These are phyloP conservation scores for Nicotiana undulata DNA, from an alignment of 257 asterid genomes.

Conservation along the genomic window DNA sequence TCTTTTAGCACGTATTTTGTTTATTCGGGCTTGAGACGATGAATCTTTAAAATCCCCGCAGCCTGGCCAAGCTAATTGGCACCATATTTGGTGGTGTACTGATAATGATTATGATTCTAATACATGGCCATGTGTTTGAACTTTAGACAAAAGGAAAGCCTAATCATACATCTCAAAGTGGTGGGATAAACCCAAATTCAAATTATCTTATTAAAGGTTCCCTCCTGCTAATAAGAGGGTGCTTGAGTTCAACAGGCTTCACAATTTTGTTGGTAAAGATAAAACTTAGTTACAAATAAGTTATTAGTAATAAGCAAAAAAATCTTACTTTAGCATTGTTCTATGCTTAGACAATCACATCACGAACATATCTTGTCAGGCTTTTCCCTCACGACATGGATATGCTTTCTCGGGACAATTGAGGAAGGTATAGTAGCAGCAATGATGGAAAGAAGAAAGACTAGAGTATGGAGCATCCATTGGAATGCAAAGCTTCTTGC, in stretches of 20 bases:
- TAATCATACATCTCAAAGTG: constrained; percentile 17
- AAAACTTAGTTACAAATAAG: not conserved
- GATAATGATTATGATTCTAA: constrained; percentile 75
- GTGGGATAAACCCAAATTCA: constrained; percentile 19
- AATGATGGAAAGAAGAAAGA: constrained; percentile 53
- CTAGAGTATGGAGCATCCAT: constrained; percentile 52
- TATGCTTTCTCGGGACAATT: constrained; percentile 66
- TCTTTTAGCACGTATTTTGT: not conserved
- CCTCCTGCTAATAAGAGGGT: constrained; percentile 55
- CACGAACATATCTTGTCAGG: not conserved
- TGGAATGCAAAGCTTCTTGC: constrained; percentile 69
- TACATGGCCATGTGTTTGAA: no score
- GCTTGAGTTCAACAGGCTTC: constrained; percentile 74
- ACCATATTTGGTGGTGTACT: constrained; percentile 85
- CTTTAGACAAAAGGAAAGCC: constrained; percentile 43
- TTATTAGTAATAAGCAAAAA: not conserved
- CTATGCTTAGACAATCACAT: constrained; percentile 48
- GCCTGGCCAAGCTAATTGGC: constrained; percentile 82
- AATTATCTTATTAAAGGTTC: constrained; percentile 69
- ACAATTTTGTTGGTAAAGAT: constrained; percentile 64
- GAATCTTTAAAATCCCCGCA: constrained; percentile 45
- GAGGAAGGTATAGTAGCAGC: constrained; percentile 52
- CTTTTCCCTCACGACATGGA: constrained; percentile 87
- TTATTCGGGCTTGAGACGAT: constrained; percentile 61
- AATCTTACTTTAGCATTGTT: not conserved